Evolutionary conservation across 768 basidiomycete genomes (phyloP).

Genomic region (Termitomyces sp.): DNA sequence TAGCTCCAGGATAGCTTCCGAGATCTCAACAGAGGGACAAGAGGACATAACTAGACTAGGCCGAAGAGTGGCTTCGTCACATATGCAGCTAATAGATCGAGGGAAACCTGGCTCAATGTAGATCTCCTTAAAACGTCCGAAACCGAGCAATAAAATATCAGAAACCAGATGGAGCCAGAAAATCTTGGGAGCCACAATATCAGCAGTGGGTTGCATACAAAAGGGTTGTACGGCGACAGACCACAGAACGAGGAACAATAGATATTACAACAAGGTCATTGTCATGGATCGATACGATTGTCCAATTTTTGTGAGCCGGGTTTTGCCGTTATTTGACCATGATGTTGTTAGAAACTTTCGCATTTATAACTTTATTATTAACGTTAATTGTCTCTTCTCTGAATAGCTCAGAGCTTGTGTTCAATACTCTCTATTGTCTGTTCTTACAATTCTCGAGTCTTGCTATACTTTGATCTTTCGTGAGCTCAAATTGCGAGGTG

Average conservation of each 20-base stretch:
- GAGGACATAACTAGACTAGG: background rate
- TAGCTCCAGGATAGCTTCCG: too few relatives aligned
- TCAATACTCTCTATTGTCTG: too few relatives aligned
- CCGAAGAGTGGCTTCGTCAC: background rate
- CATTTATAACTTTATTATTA: too few relatives aligned
- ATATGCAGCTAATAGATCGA: slow-evolving; percentile 17
- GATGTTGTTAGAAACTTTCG: background rate
- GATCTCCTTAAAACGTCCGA: background rate
- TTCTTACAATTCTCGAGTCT: too few relatives aligned
- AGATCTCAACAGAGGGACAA: background rate
- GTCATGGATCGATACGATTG: background rate
- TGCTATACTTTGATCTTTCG: too few relatives aligned
- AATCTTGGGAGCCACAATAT: too few relatives aligned
- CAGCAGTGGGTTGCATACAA: background rate
- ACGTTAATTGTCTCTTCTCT: background rate
- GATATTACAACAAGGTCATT: background rate
- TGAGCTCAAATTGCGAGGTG: background rate
- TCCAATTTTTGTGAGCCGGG: background rate
- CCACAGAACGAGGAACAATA: background rate
- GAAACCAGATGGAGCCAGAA: background rate
- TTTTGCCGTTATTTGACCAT: background rate
- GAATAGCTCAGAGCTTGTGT: too few relatives aligned
- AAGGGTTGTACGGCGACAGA: background rate
- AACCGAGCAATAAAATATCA: background rate
- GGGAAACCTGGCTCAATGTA: background rate